Evolutionary conservation across 202 grass and related monocot species (phyloP).

Genomic region (Panicum virgatum): DNA sequence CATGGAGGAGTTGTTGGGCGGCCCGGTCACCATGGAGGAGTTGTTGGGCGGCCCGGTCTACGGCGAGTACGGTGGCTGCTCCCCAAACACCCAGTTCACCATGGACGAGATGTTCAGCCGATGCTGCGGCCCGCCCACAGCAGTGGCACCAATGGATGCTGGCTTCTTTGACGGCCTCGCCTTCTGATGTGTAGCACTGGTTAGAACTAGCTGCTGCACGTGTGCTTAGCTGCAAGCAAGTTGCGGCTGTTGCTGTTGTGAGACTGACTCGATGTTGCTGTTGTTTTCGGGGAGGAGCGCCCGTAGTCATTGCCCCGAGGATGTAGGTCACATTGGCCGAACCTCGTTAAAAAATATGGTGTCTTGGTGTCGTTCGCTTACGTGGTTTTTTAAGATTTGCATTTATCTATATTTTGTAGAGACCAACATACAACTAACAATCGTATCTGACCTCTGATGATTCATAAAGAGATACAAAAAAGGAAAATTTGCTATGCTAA

Average conservation of each 20-base stretch:
- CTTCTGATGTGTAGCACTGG: not conserved
- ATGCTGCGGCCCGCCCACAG: not conserved
- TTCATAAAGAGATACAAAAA: too few relatives aligned
- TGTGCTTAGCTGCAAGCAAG: not conserved
- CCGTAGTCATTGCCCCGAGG: not conserved
- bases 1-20: not conserved
- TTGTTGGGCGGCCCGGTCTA: too few relatives aligned
- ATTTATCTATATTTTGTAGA: too few relatives aligned
- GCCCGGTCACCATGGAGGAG: not conserved
- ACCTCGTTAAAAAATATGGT: not conserved
- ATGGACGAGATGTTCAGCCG: not conserved
- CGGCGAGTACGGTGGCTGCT: too few relatives aligned
- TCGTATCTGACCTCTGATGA: too few relatives aligned
- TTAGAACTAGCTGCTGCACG: not conserved
- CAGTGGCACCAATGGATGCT: not conserved
- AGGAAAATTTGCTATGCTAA: too few relatives aligned
- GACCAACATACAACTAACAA: too few relatives aligned
- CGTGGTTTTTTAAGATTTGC: not conserved
- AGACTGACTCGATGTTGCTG: not conserved
- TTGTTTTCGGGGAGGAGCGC: not conserved
- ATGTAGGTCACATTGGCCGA: not conserved
- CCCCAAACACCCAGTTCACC: not conserved
- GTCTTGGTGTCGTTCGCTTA: not conserved
- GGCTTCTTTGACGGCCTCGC: not conserved
- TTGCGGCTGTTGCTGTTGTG: not conserved